These are phyloP conservation scores for Tothia fuscella DNA, from an alignment of 2,329 filamentous ascomycete genomes.

Conservation along the genomic window DNA sequence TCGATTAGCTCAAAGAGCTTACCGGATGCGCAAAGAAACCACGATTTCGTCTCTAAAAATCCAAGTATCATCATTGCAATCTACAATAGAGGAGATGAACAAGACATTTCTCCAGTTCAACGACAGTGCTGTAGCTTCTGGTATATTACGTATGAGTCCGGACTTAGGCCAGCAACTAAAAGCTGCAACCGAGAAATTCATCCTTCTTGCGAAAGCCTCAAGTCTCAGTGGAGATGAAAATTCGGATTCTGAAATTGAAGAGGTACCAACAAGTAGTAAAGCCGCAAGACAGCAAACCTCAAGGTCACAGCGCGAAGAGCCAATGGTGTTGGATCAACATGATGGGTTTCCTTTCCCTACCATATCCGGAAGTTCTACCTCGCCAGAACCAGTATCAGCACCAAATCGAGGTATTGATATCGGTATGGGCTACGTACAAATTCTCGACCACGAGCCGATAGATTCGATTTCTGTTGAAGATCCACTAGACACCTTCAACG, in stretches of 20 bases:
- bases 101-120: slow-evolving; percentile 57
- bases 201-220: slow-evolving; percentile 40
- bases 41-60: slow-evolving; percentile 63
- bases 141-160: slow-evolving; percentile 45
- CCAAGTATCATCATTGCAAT: slow-evolving; percentile 56
- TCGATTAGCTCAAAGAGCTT: slow-evolving; percentile 72
- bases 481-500: slow-evolving; percentile 1
- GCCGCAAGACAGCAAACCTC: no score
- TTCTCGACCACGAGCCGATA: background rate
- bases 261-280: no score
- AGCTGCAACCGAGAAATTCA: slow-evolving; percentile 45
- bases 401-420: slow-evolving; percentile 3
- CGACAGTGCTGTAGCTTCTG: slow-evolving; percentile 45
- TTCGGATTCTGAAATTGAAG: slow-evolving; percentile 16
- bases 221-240: slow-evolving; percentile 11
- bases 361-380: background rate
- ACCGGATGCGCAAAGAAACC: slow-evolving; percentile 72
- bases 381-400: background rate
- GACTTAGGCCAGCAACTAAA: slow-evolving; percentile 47
- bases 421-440: slow-evolving; percentile 12
- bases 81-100: slow-evolving; percentile 62
- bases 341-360: background rate
- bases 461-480: slow-evolving; percentile 8
- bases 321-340: background rate
- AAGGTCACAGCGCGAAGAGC: background rate